These are phyloP conservation scores for Luffa acutangula DNA, from an alignment of 306 rosid species.

Conservation along the genomic window DNA sequence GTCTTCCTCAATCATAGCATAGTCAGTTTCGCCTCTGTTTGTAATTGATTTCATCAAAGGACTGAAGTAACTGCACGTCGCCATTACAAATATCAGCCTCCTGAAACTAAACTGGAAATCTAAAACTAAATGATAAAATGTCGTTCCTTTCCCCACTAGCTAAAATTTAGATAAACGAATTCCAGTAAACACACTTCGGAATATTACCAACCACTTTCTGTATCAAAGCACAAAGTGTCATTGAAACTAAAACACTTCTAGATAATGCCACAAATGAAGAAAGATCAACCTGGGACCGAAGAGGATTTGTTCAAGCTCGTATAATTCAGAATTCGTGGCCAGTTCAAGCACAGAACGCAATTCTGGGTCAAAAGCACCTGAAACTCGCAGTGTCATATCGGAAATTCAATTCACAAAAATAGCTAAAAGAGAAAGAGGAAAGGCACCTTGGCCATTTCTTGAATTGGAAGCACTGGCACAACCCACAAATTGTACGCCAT, in stretches of 20 bases:
- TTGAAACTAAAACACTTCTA: neutral
- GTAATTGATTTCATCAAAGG: constrained; percentile 79
- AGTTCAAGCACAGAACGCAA: constrained; percentile 72
- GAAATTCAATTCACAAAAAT: neutral
- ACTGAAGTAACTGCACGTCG: constrained; percentile 68
- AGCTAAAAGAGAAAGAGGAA: neutral
- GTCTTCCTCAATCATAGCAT: constrained; percentile 60
- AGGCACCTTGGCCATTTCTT: constrained; percentile 27
- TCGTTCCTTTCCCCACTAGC: neutral
- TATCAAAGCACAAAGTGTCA: neutral
- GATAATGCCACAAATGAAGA: neutral
- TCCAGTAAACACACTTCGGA: neutral
- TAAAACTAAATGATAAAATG: neutral
- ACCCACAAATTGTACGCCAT: constrained; percentile 26
- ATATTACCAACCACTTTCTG: neutral
- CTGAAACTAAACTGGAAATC: neutral
- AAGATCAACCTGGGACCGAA: constrained; percentile 59
- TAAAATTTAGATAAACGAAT: neutral
- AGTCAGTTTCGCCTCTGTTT: constrained; percentile 36
- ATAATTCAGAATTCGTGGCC: constrained; percentile 65
- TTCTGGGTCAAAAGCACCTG: constrained; percentile 58
- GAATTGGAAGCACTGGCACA: constrained; percentile 36
- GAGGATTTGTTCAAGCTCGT: constrained; percentile 73
- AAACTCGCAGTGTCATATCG: neutral
- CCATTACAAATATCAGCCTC: constrained; percentile 9